Evolutionary conservation across 129 eudicot species (phyloP).

Genomic region (Helichrysum umbraculigerum): DNA sequence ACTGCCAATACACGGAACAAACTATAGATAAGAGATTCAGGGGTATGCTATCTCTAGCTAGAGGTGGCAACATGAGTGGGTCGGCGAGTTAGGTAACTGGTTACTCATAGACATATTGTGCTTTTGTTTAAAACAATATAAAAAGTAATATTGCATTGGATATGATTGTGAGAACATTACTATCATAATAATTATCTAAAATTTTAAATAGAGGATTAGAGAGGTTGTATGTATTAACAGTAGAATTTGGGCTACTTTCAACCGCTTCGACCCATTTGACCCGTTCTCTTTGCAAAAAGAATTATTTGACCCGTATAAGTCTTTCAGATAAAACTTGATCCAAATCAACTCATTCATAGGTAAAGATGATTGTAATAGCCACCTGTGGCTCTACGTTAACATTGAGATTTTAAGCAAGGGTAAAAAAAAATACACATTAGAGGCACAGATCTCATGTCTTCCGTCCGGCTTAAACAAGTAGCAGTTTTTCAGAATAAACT

Average conservation of each 20-base stretch:
- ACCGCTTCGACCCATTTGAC: background rate
- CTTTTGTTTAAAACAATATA: background rate
- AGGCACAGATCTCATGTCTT: background rate
- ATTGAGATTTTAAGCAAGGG: background rate
- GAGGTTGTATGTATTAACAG: background rate
- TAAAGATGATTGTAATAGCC: background rate
- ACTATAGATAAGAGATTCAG: background rate
- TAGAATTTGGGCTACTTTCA: background rate
- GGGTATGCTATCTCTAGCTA: background rate
- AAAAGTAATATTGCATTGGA: too few relatives aligned
- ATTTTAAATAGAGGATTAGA: background rate
- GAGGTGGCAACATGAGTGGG: background rate
- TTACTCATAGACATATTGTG: background rate
- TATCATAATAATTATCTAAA: background rate
- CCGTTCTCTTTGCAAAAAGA: background rate
- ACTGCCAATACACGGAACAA: conserved; percentile 27
- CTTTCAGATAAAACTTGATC: background rate
- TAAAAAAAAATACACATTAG: background rate
- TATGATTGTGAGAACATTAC: too few relatives aligned
- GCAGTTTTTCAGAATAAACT: conserved; percentile 20
- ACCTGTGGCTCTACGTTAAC: background rate
- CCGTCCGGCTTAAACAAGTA: background rate
- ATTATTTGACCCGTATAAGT: background rate
- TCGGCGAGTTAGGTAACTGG: background rate
- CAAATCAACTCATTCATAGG: conserved; percentile 1